Percentiles rank a stretch among this genome's conserved stretches.
Evolutionary conservation across 2,329 filamentous ascomycete species (phyloP).

Genomic region (Xylariaceae sp.): DNA sequence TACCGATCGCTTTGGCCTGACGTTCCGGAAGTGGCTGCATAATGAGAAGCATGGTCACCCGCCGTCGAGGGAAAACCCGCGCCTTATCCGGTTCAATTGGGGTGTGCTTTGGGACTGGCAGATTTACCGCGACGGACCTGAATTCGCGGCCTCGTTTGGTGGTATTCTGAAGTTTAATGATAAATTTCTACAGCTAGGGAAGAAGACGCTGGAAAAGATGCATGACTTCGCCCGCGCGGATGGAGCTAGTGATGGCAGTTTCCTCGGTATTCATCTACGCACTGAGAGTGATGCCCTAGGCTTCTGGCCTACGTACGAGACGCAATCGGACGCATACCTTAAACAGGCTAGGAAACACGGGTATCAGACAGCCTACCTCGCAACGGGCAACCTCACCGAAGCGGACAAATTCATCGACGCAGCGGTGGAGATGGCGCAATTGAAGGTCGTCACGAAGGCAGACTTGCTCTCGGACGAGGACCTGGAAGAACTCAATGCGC

Average conservation of each 20-base stretch:
- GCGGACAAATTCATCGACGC: constrained; percentile 35
- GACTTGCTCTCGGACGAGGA: constrained; percentile 33
- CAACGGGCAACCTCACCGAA: constrained; percentile 41
- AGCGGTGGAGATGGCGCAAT: constrained; percentile 30
- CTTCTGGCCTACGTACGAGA: constrained; percentile 42
- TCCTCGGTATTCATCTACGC: constrained; percentile 42
- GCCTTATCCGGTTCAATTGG: constrained; percentile 40
- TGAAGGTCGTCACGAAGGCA: constrained; percentile 37
- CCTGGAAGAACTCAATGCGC: constrained; percentile 32
- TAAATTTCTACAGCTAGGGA: constrained; percentile 39
- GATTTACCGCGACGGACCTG: constrained; percentile 42
- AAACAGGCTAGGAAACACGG: constrained; percentile 29
- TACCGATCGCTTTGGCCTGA: constrained; percentile 35
- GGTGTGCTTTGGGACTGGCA: constrained; percentile 44
- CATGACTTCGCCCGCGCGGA: constrained; percentile 27
- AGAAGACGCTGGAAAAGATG: constrained; percentile 35
- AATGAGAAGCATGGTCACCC: constrained; percentile 26
- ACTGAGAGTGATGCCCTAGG: constrained; percentile 43
- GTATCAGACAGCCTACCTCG: constrained; percentile 40
- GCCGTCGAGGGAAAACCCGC: constrained; percentile 31
- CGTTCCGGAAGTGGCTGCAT: constrained; percentile 33
- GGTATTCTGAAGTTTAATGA: constrained; percentile 38
- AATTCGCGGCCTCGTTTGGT: constrained; percentile 42
- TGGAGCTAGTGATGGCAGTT: constrained; percentile 25
- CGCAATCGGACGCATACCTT: constrained; percentile 39